Evolutionary conservation across 495 filamentous ascomycete species (phyloP).

Genomic region (Penicillium antarcticum): DNA sequence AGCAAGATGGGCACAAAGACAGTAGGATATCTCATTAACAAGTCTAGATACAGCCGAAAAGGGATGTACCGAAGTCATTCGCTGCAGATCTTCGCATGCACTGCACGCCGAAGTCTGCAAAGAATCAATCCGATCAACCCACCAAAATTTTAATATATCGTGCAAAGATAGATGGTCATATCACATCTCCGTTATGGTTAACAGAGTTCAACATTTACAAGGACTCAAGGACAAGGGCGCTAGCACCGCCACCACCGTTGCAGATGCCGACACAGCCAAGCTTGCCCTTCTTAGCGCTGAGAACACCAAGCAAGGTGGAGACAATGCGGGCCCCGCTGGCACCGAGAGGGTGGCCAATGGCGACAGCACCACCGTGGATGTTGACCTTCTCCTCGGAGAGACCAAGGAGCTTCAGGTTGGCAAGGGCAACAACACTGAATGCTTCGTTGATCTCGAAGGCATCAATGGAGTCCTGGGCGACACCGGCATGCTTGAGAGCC

Average conservation of each 20-base stretch:
- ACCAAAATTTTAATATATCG: constrained; percentile 12
- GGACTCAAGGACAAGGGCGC: constrained; percentile 81
- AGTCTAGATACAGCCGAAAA: background rate
- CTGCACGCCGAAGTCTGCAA: background rate
- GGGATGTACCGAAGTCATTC: background rate
- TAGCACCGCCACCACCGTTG: constrained; percentile 95
- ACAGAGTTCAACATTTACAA: constrained; percentile 25
- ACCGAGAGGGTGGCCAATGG: constrained; percentile 91
- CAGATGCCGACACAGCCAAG: constrained; percentile 93
- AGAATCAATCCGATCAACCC: background rate
- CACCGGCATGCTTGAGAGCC: constrained; percentile 85
- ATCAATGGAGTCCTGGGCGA: constrained; percentile 73
- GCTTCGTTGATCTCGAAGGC: constrained; percentile 99
- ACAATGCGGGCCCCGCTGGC: constrained; percentile 91
- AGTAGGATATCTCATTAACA: constrained; percentile 8
- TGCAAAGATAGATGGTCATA: constrained; percentile 16
- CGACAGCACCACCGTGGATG: constrained; percentile 91
- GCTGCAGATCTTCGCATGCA: background rate
- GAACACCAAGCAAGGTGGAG: constrained; percentile 83
- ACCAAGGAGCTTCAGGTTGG: constrained; percentile 86
- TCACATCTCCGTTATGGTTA: constrained; percentile 27
- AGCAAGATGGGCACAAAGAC: background rate
- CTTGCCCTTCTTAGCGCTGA: constrained; percentile 88
- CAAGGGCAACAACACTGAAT: constrained; percentile 92
- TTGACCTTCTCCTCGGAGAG: constrained; percentile 86